Percentiles rank a stretch among this genome's conserved stretches.
Evolutionary conservation across 2,329 filamentous ascomycete genomes (phyloP).

Genomic region (Colletotrichum plurivorum): DNA sequence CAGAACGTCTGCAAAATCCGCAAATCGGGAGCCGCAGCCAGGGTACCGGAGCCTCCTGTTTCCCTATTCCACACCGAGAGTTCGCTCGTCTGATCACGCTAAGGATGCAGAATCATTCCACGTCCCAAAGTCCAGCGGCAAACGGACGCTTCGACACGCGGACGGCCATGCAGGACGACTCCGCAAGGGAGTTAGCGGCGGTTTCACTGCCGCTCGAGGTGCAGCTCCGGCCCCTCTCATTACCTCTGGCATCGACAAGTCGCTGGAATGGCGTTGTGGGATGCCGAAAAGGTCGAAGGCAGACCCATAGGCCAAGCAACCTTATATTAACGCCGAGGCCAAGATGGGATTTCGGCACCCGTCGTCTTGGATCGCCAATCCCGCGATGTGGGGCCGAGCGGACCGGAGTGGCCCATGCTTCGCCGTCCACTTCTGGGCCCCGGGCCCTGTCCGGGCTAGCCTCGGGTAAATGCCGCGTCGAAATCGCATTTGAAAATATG

Average conservation of each 20-base stretch:
- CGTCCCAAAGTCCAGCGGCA: not conserved
- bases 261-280: not conserved
- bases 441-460: too few relatives aligned
- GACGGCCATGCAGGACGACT: not conserved
- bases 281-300: not conserved
- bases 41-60: not conserved
- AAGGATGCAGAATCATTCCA: not conserved
- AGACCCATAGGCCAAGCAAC: constrained; percentile 26
- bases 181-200: constrained; percentile 5
- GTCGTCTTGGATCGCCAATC: constrained; percentile 14
- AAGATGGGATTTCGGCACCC: constrained; percentile 30
- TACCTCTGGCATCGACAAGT: not conserved
- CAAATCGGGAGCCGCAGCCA: constrained; percentile 1
- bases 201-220: constrained; percentile 6
- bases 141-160: not conserved
- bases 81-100: not conserved
- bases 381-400: not conserved
- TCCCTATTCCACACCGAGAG: not conserved
- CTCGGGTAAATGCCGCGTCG: too few relatives aligned
- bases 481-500: too few relatives aligned
- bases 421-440: not conserved
- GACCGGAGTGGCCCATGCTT: not conserved
- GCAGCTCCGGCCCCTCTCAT: constrained; percentile 10
- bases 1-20: not conserved
- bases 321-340: constrained; percentile 25